Base-by-base conservation (phyloP, 805 yeast genomes). In the Candida qinlingensis region DNA sequence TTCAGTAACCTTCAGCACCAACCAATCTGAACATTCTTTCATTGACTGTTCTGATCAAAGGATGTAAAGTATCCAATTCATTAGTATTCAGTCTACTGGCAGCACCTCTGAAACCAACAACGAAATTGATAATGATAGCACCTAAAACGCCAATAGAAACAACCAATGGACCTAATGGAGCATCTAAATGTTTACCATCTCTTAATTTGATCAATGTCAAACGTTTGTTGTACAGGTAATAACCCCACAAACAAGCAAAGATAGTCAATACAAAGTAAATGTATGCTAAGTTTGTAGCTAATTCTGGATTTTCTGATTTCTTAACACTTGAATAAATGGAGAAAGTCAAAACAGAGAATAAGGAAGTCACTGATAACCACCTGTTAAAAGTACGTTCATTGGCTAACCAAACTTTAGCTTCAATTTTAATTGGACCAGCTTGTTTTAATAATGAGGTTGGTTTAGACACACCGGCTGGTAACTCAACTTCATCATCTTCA, bases 321-420 rank as follows among this genome's bases (percentile, higher is more conserved):
- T 75, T 72, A 25, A 88, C 86, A 9, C 96, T 83, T 38, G 83
- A 79, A 70, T 87, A 87, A 47, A 94, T 78, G 12, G 94, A 76
- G 62, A 91, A 90, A 0, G 98, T 89, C 59, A 94, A 70, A 0
- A 91, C 83, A 25, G 96, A 82, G 57, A 94, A 75, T 63, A 94
- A 72, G 0, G 95, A 81, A 11, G 96, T 86, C 26, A 92, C 92
- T 53, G 85, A 90, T 55, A 94, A 74, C 99, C 99, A 94, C 67
- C 95, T 80, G 73, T 88, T 85, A 71, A 91, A 92, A 4, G 99
- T 94, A 67, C 99, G 85, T 71, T 94, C 99, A 63, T 94, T 94
- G 30, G 99, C 99, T 54, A 94, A 75, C 97, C 98, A 94, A 11
- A 94, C 99, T 64, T 94, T 94, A 31, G 98, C 95, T 71, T 94